These are phyloP conservation scores for Xylaria bambusicola DNA, from an alignment of 495 filamentous ascomycete genomes.

Conservation along the genomic window DNA sequence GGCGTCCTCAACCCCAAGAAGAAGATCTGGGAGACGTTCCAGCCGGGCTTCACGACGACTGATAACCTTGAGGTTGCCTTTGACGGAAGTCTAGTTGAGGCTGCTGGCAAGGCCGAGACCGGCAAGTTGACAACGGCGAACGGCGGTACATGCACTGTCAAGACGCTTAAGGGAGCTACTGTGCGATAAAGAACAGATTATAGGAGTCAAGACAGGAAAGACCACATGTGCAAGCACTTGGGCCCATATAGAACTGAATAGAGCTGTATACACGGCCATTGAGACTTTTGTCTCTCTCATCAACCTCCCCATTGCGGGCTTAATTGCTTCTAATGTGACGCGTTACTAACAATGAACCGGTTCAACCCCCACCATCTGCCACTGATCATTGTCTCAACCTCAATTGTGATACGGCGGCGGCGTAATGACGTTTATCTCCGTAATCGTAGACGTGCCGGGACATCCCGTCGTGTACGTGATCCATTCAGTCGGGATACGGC, in stretches of 20 bases:
- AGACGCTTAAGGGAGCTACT: constrained; percentile 68
- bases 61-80: constrained; percentile 71
- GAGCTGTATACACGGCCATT: not conserved
- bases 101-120: constrained; percentile 59
- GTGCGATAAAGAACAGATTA: constrained; percentile 56
- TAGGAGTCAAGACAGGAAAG: constrained; percentile 20
- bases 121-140: constrained; percentile 71
- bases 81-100: constrained; percentile 48
- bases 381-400: no score
- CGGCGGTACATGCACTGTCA: constrained; percentile 73
- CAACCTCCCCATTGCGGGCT: no score
- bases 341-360: no score
- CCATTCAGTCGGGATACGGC: constrained; percentile 39
- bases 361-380: no score
- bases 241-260: constrained; percentile 8
- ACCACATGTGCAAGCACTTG: not conserved
- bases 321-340: no score
- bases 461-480: constrained; percentile 43
- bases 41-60: constrained; percentile 91
- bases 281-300: constrained; percentile 13
- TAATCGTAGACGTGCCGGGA: constrained; percentile 28
- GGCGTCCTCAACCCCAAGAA: constrained; percentile 96
- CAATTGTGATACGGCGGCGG: no score
- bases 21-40: constrained; percentile 96
- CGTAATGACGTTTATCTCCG: constrained; percentile 20